phyloP scores from a whole-genome alignment of 2,329 filamentous ascomycete genomes.

The Phaeosphaeria sp. region DNA sequence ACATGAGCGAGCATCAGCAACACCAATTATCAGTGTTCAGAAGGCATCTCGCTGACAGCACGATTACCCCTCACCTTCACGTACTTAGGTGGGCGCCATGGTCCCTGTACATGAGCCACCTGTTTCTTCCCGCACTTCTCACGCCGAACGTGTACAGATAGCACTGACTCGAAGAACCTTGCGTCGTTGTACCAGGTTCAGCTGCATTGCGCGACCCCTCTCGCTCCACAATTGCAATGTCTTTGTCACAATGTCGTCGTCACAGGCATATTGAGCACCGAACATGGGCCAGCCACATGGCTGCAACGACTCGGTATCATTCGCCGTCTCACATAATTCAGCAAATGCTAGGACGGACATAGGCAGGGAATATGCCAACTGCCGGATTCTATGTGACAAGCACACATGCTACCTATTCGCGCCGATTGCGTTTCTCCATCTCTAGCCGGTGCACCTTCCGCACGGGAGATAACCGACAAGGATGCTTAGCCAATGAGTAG shows the following conservation, averaged over 20 bases:
- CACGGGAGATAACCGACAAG: slow-evolving; percentile 29
- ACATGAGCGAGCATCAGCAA: not conserved
- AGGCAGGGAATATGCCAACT: not conserved
- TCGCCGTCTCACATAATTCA: not conserved
- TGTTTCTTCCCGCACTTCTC: not conserved
- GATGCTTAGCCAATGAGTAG: slow-evolving; percentile 32
- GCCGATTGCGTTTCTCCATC: slow-evolving; percentile 6
- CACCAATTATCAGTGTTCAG: not conserved
- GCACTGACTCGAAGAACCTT: not conserved
- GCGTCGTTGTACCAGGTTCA: not conserved
- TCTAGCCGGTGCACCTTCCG: slow-evolving; percentile 15
- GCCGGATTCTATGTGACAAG: not conserved
- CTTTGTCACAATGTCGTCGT: not conserved
- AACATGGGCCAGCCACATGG: not conserved
- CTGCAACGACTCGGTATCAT: not conserved
- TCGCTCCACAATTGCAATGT: not conserved
- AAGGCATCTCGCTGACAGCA: not conserved
- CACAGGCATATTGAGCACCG: not conserved
- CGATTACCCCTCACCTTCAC: not conserved
- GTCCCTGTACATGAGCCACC: not conserved
- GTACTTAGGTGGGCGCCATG: not conserved
- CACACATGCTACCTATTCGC: slow-evolving; percentile 13
- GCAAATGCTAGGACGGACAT: not conserved
- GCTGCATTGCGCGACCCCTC: not conserved
- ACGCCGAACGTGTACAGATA: too few relatives aligned